Conservation (phyloP, 208 protist genomes). For the Lotmaria passim region DNA sequence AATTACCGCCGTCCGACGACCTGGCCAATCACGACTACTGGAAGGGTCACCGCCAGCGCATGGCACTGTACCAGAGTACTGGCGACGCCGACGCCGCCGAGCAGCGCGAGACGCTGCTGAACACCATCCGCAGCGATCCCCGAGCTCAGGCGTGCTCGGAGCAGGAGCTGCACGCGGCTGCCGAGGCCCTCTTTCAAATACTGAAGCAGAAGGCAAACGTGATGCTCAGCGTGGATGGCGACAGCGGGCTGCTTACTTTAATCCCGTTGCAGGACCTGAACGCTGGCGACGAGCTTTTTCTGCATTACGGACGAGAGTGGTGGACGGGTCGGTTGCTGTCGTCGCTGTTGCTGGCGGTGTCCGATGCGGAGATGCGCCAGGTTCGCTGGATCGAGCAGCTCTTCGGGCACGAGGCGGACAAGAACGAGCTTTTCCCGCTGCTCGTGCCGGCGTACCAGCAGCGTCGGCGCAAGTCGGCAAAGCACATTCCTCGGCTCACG, state of each 20-base stretch:
- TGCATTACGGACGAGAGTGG: slow-evolving; percentile 91
- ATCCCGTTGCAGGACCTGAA: slow-evolving; percentile 64
- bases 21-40: slow-evolving; percentile 70
- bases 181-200: slow-evolving; percentile 42
- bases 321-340: slow-evolving; percentile 80
- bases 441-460: slow-evolving; percentile 38
- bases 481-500: background rate
- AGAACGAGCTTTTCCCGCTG: slow-evolving; percentile 57
- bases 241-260: slow-evolving; percentile 58
- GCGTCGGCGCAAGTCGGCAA: background rate
- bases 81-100: slow-evolving; percentile 23
- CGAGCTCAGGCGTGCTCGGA: slow-evolving; percentile 10
- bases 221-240: slow-evolving; percentile 54
- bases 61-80: slow-evolving; percentile 74
- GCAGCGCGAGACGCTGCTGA: slow-evolving; percentile 27
- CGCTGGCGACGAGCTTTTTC: slow-evolving; percentile 76
- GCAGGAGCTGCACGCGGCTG: slow-evolving; percentile 38
- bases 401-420: slow-evolving; percentile 51
- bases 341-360: slow-evolving; percentile 54
- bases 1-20: slow-evolving; percentile 70
- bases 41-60: slow-evolving; percentile 59
- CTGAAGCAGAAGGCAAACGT: slow-evolving; percentile 80
- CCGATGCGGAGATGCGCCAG: slow-evolving; percentile 49
- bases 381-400: slow-evolving; percentile 82
- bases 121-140: slow-evolving; percentile 22